These are phyloP conservation scores for Wakefieldia striispora DNA, from an alignment of 768 basidiomycete species.

Conservation along the genomic window DNA sequence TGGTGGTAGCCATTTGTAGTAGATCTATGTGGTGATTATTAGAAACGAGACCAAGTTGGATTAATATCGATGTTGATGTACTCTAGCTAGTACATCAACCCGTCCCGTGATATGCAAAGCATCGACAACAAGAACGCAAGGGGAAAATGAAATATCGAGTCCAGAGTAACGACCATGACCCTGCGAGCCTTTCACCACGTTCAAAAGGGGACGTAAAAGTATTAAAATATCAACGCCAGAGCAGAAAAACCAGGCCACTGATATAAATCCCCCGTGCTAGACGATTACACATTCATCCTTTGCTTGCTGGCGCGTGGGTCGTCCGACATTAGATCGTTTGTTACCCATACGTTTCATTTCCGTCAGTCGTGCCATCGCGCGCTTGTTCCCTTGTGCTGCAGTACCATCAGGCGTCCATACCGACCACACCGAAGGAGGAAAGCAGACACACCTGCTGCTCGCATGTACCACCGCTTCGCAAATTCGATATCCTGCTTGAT, in stretches of 20 bases:
- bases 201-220: constrained; percentile 5
- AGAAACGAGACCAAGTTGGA: background rate
- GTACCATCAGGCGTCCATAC: background rate
- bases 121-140: constrained; percentile 19
- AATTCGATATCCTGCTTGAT: constrained; percentile 95
- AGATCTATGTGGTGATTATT: constrained; percentile 4
- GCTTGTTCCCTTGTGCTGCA: constrained; percentile 94
- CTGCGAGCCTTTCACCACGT: constrained; percentile 7
- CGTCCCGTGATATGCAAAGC: background rate
- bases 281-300: constrained; percentile 91
- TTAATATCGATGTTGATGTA: constrained; percentile 13
- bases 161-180: constrained; percentile 5
- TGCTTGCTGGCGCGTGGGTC: constrained; percentile 92
- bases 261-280: constrained; percentile 29
- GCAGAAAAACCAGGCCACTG: constrained; percentile 3
- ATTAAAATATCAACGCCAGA: constrained; percentile 6
- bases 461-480: constrained; percentile 99
- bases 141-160: background rate
- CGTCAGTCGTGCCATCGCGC: constrained; percentile 93
- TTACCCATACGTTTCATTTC: constrained; percentile 91
- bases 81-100: background rate
- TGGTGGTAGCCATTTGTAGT: constrained; percentile 16
- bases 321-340: constrained; percentile 70
- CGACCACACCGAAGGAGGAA: background rate
- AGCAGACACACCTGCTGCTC: constrained; percentile 81